Percentiles rank a stretch among this genome's conserved stretches.
Conservation (phyloP, 768 basidiomycete species). For the Daedalea quercina region DNA sequence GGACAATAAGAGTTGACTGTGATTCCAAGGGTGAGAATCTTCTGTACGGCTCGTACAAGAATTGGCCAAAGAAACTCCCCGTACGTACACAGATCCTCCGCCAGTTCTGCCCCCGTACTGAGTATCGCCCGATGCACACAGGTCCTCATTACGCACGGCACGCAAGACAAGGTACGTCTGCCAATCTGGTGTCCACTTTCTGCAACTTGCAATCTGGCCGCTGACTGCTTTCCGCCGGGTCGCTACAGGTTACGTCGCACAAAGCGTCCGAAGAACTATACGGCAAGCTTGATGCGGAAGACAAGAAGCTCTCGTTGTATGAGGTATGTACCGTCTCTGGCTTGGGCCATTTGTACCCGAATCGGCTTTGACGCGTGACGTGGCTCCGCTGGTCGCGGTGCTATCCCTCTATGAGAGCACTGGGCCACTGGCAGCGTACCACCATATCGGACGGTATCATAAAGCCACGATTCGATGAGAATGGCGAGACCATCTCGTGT, state of each 20-base stretch:
- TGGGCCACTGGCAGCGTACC: no score
- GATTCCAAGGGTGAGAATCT: constrained; percentile 53
- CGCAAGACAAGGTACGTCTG: constrained; percentile 9
- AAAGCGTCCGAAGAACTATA: constrained; percentile 50
- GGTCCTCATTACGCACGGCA: constrained; percentile 11
- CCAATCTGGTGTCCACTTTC: not conserved
- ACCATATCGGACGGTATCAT: no score
- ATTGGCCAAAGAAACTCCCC: constrained; percentile 65
- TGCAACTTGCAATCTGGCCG: not conserved
- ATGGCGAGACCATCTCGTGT: no score
- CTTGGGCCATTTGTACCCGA: no score
- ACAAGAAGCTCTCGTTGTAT: constrained; percentile 5
- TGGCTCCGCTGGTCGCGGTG: no score
- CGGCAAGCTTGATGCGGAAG: constrained; percentile 40
- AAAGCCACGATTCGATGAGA: no score
- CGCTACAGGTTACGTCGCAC: constrained; percentile 19
- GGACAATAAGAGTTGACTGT: not conserved
- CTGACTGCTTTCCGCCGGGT: not conserved
- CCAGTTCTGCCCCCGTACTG: no score
- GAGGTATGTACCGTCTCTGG: not conserved
- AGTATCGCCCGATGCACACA: not conserved
- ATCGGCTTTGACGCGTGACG: no score
- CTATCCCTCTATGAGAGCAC: no score
- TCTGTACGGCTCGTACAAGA: constrained; percentile 35
- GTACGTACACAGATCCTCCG: no score